Percentiles rank a stretch among this genome's conserved stretches.
Conservation (phyloP, 805 yeast genomes). For the Candida peoriensis region DNA sequence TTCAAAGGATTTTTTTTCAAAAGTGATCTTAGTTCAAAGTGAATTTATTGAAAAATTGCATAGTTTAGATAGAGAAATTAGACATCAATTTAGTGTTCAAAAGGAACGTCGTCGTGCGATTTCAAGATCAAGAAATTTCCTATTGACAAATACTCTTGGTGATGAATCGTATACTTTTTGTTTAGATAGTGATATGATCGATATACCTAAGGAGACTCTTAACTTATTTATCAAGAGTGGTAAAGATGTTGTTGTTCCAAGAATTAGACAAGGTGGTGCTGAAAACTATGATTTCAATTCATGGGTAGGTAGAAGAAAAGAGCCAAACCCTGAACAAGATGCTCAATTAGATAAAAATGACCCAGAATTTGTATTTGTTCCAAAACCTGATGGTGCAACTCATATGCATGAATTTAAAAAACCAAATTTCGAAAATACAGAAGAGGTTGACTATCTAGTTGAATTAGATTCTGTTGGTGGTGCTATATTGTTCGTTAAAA, state of each 20-base stretch:
- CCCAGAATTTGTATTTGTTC: conserved; percentile 21
- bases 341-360: conserved; percentile 14
- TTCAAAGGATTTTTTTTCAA: conserved; percentile 9
- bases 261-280: conserved; percentile 23
- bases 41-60: conserved; percentile 17
- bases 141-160: conserved; percentile 20
- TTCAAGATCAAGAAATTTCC: conserved; percentile 26
- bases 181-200: conserved; percentile 29
- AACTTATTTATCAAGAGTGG: conserved; percentile 19
- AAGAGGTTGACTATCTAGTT: conserved; percentile 12
- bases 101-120: conserved; percentile 24
- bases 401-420: conserved; percentile 18
- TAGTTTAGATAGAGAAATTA: conserved; percentile 10
- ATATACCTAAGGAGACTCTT: conserved; percentile 22
- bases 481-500: conserved; percentile 40
- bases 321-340: conserved; percentile 22
- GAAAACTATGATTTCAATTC: conserved; percentile 32
- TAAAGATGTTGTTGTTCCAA: conserved; percentile 29
- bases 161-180: conserved; percentile 26
- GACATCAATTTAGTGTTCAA: conserved; percentile 18
- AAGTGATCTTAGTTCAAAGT: conserved; percentile 16
- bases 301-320: conserved; percentile 28
- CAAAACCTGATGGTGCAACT: conserved; percentile 20
- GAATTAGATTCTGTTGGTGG: conserved; percentile 48
- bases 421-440: conserved; percentile 9